Conservation (phyloP, 345 rosid species). For the Noccaea caerulescens region DNA sequence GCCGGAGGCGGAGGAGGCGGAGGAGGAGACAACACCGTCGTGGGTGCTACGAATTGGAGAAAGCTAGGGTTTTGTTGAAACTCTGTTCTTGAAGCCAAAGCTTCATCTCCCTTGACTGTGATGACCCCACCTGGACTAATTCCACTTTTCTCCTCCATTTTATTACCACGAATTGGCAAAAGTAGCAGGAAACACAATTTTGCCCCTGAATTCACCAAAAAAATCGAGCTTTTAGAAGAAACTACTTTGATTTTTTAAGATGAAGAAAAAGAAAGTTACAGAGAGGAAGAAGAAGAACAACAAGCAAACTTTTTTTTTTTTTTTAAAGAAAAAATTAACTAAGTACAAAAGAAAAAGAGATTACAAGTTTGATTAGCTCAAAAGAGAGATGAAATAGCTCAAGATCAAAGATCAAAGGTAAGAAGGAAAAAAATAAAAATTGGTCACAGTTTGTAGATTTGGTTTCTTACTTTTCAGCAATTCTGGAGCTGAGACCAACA, state of each 20-base stretch:
- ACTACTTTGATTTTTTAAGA: slow-evolving; percentile 39
- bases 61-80: slow-evolving; percentile 50
- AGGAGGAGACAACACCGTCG: slow-evolving; percentile 34
- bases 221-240: slow-evolving; percentile 60
- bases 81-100: slow-evolving; percentile 60
- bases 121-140: slow-evolving; percentile 51
- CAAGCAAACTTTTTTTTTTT: slow-evolving; percentile 31
- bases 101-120: slow-evolving; percentile 57
- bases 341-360: slow-evolving; percentile 9
- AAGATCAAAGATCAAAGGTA: slow-evolving; percentile 37
- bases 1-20: not conserved
- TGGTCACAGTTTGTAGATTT: slow-evolving; percentile 34
- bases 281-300: slow-evolving; percentile 48
- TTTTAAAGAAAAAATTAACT: not conserved
- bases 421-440: slow-evolving; percentile 2
- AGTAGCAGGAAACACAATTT: slow-evolving; percentile 6
- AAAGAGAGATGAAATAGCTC: slow-evolving; percentile 14
- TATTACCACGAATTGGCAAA: slow-evolving; percentile 28
- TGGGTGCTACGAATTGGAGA: slow-evolving; percentile 41
- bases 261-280: slow-evolving; percentile 54
- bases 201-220: slow-evolving; percentile 33
- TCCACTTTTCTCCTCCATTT: slow-evolving; percentile 73
- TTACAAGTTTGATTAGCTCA: slow-evolving; percentile 11
- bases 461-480: slow-evolving; percentile 37
- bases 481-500: slow-evolving; percentile 32